Percentiles rank a stretch among this genome's conserved stretches.
phyloP scores from a whole-genome alignment of 2,329 filamentous ascomycete genomes.

The Trichothecium roseum region DNA sequence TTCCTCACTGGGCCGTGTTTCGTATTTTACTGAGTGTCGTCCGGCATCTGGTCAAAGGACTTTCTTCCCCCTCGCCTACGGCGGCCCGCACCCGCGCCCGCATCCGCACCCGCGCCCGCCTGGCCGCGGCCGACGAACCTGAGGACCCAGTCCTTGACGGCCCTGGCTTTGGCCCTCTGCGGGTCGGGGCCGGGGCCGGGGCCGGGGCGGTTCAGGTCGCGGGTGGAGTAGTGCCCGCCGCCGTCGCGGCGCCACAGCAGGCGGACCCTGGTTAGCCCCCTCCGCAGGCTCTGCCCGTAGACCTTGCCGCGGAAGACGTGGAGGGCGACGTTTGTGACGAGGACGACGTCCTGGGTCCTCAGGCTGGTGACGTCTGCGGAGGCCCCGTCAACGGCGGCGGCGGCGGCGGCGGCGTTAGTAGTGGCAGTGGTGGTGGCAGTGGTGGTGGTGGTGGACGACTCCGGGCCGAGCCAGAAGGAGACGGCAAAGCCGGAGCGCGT shows the following conservation, averaged over 20 bases:
- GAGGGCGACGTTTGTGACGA: conserved; percentile 71
- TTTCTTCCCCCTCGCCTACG: conserved; percentile 7
- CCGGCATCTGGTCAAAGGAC: conserved; percentile 29
- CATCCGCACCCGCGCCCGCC: conserved; percentile 5
- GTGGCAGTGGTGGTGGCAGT: too few species aligned
- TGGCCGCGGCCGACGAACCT: conserved; percentile 48
- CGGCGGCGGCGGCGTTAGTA: too few species aligned
- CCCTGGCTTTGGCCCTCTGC: conserved; percentile 52
- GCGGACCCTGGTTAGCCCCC: conserved; percentile 57
- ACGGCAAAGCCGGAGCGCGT: conserved; percentile 71
- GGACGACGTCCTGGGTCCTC: conserved; percentile 63
- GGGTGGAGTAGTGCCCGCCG: conserved; percentile 44
- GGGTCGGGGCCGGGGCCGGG: conserved; percentile 19
- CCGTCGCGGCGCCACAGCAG: conserved; percentile 48
- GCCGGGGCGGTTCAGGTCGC: conserved; percentile 28
- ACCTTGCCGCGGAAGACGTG: conserved; percentile 66
- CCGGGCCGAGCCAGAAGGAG: conserved; percentile 80
- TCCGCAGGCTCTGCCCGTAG: conserved; percentile 72
- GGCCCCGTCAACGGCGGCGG: too few species aligned
- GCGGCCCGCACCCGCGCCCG: too few species aligned
- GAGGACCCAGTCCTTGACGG: conserved; percentile 66
- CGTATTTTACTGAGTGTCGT: conserved; percentile 24
- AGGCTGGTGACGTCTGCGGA: conserved; percentile 39
- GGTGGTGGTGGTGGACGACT: too few species aligned
- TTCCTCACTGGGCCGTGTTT: conserved; percentile 14